A percentile compares a stretch with the other conserved stretches of the same genome.
Conservation (phyloP, 306 rosid genomes). For the Ormosia semicastrata region DNA sequence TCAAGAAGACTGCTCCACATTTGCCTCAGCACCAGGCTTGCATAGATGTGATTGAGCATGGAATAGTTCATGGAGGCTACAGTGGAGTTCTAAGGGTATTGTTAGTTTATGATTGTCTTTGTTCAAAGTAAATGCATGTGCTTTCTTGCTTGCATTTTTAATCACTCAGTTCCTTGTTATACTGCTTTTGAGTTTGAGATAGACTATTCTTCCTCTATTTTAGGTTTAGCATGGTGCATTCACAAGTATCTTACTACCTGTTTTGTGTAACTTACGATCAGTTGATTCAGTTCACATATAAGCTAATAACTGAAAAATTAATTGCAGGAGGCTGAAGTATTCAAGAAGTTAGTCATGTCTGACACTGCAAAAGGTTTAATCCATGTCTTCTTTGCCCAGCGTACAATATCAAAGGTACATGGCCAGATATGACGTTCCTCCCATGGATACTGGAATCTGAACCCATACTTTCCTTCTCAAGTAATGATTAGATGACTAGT, state of each 20-base stretch:
- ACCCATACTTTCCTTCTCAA: neutral
- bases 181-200: neutral
- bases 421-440: conserved; percentile 19
- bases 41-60: conserved; percentile 84
- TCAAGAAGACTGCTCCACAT: conserved; percentile 73
- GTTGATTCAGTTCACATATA: neutral
- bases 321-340: conserved; percentile 81
- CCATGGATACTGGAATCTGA: neutral
- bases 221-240: conserved; percentile 11
- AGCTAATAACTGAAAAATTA: conserved; percentile 24
- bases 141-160: neutral
- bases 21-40: conserved; percentile 94
- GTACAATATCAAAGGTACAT: conserved; percentile 78
- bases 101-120: neutral
- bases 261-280: conserved; percentile 19
- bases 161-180: neutral
- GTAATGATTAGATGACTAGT: neutral
- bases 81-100: conserved; percentile 88
- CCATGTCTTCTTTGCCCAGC: conserved; percentile 88
- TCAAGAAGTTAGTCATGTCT: conserved; percentile 62
- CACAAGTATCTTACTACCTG: neutral
- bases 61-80: conserved; percentile 90
- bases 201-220: conserved; percentile 12
- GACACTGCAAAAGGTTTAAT: conserved; percentile 86
- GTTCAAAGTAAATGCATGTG: neutral